phyloP scores from a whole-genome alignment of 1,139 yeast genomes.

The Geotrichum aggregatum region DNA sequence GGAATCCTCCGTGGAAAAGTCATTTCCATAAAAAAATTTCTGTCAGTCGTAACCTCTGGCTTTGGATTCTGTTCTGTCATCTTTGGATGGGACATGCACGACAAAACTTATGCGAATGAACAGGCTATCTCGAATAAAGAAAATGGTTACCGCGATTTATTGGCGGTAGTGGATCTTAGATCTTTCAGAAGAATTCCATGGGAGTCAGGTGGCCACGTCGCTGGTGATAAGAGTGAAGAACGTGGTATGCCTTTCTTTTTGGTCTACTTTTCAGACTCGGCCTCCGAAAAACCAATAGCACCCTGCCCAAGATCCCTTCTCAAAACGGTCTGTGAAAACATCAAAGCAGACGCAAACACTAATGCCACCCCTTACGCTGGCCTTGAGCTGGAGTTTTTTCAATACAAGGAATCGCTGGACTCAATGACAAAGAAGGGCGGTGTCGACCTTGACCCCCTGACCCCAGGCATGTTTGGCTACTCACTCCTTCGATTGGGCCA shows the following conservation, averaged over 20 bases:
- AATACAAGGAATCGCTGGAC: slow-evolving; percentile 35
- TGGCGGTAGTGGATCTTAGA: slow-evolving; percentile 33
- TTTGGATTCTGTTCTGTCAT: slow-evolving; percentile 40
- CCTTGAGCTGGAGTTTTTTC: slow-evolving; percentile 39
- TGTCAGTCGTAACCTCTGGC: slow-evolving; percentile 32
- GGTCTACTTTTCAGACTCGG: slow-evolving; percentile 32
- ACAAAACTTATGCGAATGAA: slow-evolving; percentile 33
- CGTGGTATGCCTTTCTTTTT: slow-evolving; percentile 33
- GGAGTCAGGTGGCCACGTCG: slow-evolving; percentile 28
- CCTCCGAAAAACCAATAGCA: slow-evolving; percentile 31
- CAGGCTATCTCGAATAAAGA: slow-evolving; percentile 34
- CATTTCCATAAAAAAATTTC: slow-evolving; percentile 35
- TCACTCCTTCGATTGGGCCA: slow-evolving; percentile 37
- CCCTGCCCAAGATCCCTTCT: slow-evolving; percentile 38
- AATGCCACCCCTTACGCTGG: slow-evolving; percentile 35
- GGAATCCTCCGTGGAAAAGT: slow-evolving; percentile 41
- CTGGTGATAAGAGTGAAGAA: background rate
- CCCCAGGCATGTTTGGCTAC: slow-evolving; percentile 41
- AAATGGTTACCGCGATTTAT: slow-evolving; percentile 38
- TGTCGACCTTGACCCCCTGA: slow-evolving; percentile 32
- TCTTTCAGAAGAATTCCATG: slow-evolving; percentile 35
- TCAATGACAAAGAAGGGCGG: slow-evolving; percentile 33
- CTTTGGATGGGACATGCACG: slow-evolving; percentile 43
- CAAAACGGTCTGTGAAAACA: slow-evolving; percentile 25
- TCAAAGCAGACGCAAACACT: slow-evolving; percentile 19